Conservation (phyloP, 129 eudicot genomes). For the Centella asiatica region DNA sequence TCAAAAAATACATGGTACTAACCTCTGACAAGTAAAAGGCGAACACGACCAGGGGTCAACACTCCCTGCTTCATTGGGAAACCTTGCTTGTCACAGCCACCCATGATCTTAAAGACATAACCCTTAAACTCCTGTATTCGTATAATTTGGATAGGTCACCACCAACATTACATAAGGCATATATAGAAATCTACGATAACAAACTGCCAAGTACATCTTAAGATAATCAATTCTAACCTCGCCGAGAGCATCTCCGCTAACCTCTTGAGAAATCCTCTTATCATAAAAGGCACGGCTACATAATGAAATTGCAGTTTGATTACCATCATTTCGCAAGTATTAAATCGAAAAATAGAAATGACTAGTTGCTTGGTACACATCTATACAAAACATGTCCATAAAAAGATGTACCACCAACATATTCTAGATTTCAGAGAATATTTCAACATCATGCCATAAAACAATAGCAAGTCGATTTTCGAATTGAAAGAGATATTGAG, state of each 20-base stretch:
- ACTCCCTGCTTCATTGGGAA: constrained; percentile 87
- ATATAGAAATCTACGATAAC: not conserved
- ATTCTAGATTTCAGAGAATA: no score
- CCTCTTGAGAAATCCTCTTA: constrained; percentile 96
- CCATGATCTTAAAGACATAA: constrained; percentile 76
- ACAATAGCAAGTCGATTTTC: no score
- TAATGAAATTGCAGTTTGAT: not conserved
- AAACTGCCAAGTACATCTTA: no score
- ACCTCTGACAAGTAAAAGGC: constrained; percentile 73
- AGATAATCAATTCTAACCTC: constrained; percentile 30
- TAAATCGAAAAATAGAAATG: no score
- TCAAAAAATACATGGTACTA: not conserved
- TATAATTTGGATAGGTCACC: not conserved
- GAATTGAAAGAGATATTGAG: no score
- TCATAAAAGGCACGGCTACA: constrained; percentile 71
- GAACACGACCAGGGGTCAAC: constrained; percentile 82
- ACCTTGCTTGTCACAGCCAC: constrained; percentile 85
- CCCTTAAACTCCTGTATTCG: constrained; percentile 53
- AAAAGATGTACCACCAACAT: no score
- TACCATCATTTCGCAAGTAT: not conserved
- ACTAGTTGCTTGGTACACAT: not conserved
- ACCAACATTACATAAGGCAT: not conserved
- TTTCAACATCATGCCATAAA: no score
- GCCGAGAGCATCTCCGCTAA: constrained; percentile 67
- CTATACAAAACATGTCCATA: no score